phyloP scores from a whole-genome alignment of 2,329 filamentous ascomycete species.

The Fusarium ramigenum region DNA sequence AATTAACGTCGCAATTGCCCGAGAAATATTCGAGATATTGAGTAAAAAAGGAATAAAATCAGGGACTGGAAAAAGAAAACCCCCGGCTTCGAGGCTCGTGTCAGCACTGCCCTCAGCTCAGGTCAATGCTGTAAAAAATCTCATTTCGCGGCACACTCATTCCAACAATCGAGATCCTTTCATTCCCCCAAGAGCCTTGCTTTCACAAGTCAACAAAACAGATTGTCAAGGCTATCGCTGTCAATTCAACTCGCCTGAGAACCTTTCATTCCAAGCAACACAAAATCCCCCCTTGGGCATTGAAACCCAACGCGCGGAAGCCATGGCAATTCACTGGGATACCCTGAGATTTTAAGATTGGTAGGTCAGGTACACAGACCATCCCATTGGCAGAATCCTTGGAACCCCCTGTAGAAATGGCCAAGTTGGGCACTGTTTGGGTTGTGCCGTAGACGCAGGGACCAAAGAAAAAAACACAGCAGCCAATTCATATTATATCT shows the following conservation, averaged over 20 bases:
- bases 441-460: conserved; percentile 2
- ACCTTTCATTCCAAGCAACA: conserved; percentile 9
- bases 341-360: conserved; percentile 35
- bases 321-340: conserved; percentile 16
- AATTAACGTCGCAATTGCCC: not conserved
- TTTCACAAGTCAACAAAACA: not conserved
- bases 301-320: conserved; percentile 24
- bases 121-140: not conserved
- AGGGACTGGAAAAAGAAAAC: not conserved
- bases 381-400: conserved; percentile 12
- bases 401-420: conserved; percentile 15
- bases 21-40: conserved; percentile 2
- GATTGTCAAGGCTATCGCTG: not conserved
- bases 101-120: not conserved
- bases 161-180: conserved; percentile 21
- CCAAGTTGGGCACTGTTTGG: conserved; percentile 28
- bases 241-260: not conserved
- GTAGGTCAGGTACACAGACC: conserved; percentile 8
- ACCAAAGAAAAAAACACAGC: not conserved
- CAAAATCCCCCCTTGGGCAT: conserved; percentile 13
- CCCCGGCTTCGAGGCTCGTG: not conserved
- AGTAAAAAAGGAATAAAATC: not conserved
- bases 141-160: conserved; percentile 1
- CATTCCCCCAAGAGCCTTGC: not conserved
- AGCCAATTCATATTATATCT: conserved; percentile 19